Evolutionary conservation across 352 stramenopile species (phyloP).

Genomic region (Globisporangium cylindrosporum): DNA sequence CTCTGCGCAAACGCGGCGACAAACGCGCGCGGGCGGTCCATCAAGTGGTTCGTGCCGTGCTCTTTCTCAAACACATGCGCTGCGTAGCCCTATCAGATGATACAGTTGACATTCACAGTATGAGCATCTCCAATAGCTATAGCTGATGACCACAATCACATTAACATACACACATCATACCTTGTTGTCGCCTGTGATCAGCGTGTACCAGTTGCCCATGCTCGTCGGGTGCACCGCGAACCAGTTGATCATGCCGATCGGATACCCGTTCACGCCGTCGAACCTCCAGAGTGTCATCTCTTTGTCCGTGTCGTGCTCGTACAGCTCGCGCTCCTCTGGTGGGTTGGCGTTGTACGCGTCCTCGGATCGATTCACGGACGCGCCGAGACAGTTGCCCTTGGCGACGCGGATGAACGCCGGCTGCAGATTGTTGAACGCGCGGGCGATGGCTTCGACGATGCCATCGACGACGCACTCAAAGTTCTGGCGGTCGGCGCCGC

Average conservation of each 20-base stretch:
- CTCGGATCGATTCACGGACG: slow-evolving; percentile 86
- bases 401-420: slow-evolving; percentile 60
- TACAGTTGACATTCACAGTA: background rate
- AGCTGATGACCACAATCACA: background rate
- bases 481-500: slow-evolving; percentile 75
- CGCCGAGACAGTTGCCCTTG: slow-evolving; percentile 61
- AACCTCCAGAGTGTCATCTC: slow-evolving; percentile 90
- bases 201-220: slow-evolving; percentile 92
- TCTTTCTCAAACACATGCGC: slow-evolving; percentile 88
- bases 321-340: slow-evolving; percentile 66
- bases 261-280: slow-evolving; percentile 73
- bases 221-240: slow-evolving; percentile 92
- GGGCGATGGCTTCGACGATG: slow-evolving; percentile 80
- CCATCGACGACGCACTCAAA: slow-evolving; percentile 89
- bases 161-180: slow-evolving; percentile 14
- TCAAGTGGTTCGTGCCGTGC: slow-evolving; percentile 70
- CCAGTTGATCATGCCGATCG: slow-evolving; percentile 92
- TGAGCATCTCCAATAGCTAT: background rate
- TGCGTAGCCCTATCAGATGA: slow-evolving; percentile 59
- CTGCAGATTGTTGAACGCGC: slow-evolving; percentile 75
- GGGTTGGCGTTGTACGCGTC: slow-evolving; percentile 92
- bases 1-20: slow-evolving; percentile 92
- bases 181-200: slow-evolving; percentile 95
- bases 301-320: slow-evolving; percentile 89
- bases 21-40: slow-evolving; percentile 83